phyloP scores from a whole-genome alignment of 371 early-diverging fungal genomes.

The Mucor plumbeus region DNA sequence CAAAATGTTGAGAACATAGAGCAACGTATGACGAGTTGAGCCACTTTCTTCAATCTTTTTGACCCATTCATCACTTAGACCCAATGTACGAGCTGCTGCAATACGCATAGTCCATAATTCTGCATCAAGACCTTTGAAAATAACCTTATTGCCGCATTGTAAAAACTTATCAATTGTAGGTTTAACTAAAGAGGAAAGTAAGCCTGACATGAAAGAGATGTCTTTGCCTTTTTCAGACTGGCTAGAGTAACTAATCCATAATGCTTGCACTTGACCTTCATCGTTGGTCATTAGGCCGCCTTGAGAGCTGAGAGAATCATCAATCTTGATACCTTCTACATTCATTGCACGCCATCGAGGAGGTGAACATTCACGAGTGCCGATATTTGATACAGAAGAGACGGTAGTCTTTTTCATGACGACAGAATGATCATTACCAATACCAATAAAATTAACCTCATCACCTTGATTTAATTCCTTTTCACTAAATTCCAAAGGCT shows the following conservation, averaged over 20 bases:
- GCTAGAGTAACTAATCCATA: slow-evolving; percentile 79
- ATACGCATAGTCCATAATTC: slow-evolving; percentile 86
- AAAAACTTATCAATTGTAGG: slow-evolving; percentile 55
- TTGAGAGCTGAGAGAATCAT: slow-evolving; percentile 54
- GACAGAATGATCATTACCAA: slow-evolving; percentile 56
- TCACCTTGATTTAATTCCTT: slow-evolving; percentile 69
- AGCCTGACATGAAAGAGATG: slow-evolving; percentile 66
- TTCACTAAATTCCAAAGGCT: slow-evolving; percentile 56
- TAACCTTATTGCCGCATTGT: slow-evolving; percentile 42
- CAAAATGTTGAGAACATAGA: slow-evolving; percentile 74
- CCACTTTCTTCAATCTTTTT: slow-evolving; percentile 70
- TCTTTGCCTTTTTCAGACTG: slow-evolving; percentile 66
- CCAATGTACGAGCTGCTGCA: slow-evolving; percentile 82
- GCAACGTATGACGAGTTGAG: slow-evolving; percentile 65
- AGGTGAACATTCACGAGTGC: slow-evolving; percentile 66
- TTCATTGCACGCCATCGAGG: slow-evolving; percentile 80
- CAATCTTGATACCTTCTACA: slow-evolving; percentile 79
- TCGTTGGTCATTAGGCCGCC: slow-evolving; percentile 79
- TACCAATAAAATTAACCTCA: slow-evolving; percentile 66
- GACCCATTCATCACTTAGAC: slow-evolving; percentile 75
- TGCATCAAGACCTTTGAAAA: slow-evolving; percentile 65
- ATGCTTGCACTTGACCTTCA: slow-evolving; percentile 71
- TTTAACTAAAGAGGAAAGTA: slow-evolving; percentile 47
- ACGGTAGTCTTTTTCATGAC: slow-evolving; percentile 68
- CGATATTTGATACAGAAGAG: slow-evolving; percentile 64